phyloP scores from a whole-genome alignment of 768 basidiomycete genomes.

The Tremella yokohamensis region DNA sequence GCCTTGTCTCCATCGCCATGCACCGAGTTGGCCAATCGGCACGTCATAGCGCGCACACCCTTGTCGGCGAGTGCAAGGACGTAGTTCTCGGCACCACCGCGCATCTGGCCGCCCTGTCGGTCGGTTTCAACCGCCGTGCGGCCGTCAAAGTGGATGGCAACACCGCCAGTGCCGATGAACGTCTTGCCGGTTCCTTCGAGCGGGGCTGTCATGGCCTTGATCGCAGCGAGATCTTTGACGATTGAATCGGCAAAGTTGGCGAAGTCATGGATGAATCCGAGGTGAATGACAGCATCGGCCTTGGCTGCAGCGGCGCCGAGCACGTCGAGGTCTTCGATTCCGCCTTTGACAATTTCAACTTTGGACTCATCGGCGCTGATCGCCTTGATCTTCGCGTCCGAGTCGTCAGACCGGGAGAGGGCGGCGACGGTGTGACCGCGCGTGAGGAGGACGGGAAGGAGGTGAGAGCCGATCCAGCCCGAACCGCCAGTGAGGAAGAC shows the following conservation, averaged over 20 bases:
- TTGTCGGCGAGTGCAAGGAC: slow-evolving; percentile 17
- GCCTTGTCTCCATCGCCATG: slow-evolving; percentile 19
- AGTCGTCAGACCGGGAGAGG: slow-evolving; percentile 26
- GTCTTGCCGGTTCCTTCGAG: slow-evolving; percentile 26
- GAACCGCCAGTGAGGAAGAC: slow-evolving; percentile 42
- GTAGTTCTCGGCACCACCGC: slow-evolving; percentile 11
- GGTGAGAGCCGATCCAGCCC: slow-evolving; percentile 25
- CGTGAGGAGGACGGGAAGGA: slow-evolving; percentile 17
- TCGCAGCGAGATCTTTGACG: slow-evolving; percentile 15
- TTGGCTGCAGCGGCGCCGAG: background rate
- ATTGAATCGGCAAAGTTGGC: slow-evolving; percentile 10
- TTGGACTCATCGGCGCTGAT: background rate
- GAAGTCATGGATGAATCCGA: slow-evolving; percentile 22
- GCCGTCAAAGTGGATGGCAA: background rate
- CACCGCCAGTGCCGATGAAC: slow-evolving; percentile 23
- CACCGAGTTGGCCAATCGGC: slow-evolving; percentile 23
- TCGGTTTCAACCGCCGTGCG: background rate
- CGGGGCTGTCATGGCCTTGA: slow-evolving; percentile 9
- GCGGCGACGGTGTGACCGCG: slow-evolving; percentile 30
- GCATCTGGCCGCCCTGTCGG: background rate
- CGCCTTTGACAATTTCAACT: slow-evolving; percentile 11
- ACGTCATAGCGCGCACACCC: slow-evolving; percentile 6
- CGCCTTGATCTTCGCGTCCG: slow-evolving; percentile 9
- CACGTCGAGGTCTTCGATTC: slow-evolving; percentile 18
- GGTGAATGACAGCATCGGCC: slow-evolving; percentile 16